These are phyloP conservation scores for Viridothelium virens DNA, from an alignment of 495 filamentous ascomycete genomes.

Conservation along the genomic window DNA sequence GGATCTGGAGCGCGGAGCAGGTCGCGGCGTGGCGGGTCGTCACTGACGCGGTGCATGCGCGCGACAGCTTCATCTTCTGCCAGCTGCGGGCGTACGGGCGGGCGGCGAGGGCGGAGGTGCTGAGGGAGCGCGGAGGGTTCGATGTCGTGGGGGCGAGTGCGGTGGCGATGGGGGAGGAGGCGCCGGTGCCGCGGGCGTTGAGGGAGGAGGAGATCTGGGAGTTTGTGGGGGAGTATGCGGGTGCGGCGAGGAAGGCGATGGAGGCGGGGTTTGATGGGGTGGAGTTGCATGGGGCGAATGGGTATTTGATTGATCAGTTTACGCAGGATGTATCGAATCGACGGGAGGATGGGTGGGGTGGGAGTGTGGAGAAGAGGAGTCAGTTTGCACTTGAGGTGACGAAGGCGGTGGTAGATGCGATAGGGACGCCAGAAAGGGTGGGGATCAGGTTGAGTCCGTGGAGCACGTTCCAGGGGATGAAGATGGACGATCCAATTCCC, in stretches of 20 bases:
- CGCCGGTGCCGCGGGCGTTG: constrained; percentile 42
- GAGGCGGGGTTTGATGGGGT: constrained; percentile 70
- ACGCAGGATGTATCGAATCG: constrained; percentile 53
- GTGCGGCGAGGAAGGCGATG: constrained; percentile 57
- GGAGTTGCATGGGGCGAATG: constrained; percentile 67
- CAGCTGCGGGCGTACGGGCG: constrained; percentile 67
- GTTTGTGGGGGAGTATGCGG: constrained; percentile 50
- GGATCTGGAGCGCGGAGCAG: constrained; percentile 56
- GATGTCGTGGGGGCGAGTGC: constrained; percentile 32
- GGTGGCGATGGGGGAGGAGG: constrained; percentile 35
- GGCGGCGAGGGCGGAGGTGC: constrained; percentile 38
- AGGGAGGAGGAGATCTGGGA: constrained; percentile 50
- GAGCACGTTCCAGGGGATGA: constrained; percentile 59
- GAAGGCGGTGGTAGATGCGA: constrained; percentile 52
- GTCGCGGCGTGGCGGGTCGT: constrained; percentile 54
- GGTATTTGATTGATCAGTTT: constrained; percentile 72
- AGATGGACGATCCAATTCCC: constrained; percentile 53
- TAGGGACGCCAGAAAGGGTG: constrained; percentile 52
- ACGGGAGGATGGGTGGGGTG: constrained; percentile 60
- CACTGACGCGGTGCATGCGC: constrained; percentile 58
- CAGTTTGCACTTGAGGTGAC: constrained; percentile 59
- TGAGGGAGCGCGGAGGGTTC: constrained; percentile 34
- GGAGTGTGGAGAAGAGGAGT: constrained; percentile 62
- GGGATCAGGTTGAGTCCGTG: constrained; percentile 60
- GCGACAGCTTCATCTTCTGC: constrained; percentile 53